Conservation (phyloP, 768 basidiomycete species). For the Kwoniella shandongensis region DNA sequence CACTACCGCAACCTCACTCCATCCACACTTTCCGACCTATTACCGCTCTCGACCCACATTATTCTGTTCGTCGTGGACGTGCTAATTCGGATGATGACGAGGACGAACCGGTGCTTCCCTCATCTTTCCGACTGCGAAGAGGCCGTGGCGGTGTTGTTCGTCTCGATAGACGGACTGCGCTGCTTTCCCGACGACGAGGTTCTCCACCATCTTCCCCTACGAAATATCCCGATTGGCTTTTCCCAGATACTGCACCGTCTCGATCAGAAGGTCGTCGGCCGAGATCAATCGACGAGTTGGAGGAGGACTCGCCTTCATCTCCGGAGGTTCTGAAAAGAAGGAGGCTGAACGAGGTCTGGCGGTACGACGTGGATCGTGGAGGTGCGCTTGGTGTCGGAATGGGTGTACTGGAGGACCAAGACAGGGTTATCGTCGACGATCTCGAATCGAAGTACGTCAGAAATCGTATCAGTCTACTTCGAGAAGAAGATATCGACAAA, state of each 20-base stretch:
- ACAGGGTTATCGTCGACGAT: constrained; percentile 55
- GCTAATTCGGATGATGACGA: constrained; percentile 23
- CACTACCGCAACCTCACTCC: constrained; percentile 61
- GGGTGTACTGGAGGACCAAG: constrained; percentile 48
- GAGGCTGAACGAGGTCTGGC: constrained; percentile 52
- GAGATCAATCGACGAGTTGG: constrained; percentile 37
- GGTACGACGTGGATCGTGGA: constrained; percentile 51
- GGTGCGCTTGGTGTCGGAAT: constrained; percentile 51
- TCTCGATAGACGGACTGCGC: constrained; percentile 65
- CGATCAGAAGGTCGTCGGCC: constrained; percentile 20
- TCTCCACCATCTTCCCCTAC: constrained; percentile 8
- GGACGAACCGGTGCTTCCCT: constrained; percentile 49
- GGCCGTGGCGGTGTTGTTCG: constrained; percentile 79
- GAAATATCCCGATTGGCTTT: constrained; percentile 27
- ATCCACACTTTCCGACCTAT: constrained; percentile 50
- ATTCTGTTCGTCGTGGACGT: constrained; percentile 7
- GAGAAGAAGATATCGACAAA: constrained; percentile 38
- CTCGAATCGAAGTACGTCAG: constrained; percentile 50
- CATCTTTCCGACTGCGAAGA: constrained; percentile 66
- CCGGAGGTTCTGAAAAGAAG: constrained; percentile 37
- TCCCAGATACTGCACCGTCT: constrained; percentile 25
- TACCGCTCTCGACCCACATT: constrained; percentile 56
- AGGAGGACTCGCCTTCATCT: constrained; percentile 27
- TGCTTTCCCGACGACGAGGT: constrained; percentile 18
- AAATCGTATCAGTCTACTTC: constrained; percentile 39